phyloP scores from a whole-genome alignment of 202 grass and related monocot genomes.

The Schoenoplectus triqueter region DNA sequence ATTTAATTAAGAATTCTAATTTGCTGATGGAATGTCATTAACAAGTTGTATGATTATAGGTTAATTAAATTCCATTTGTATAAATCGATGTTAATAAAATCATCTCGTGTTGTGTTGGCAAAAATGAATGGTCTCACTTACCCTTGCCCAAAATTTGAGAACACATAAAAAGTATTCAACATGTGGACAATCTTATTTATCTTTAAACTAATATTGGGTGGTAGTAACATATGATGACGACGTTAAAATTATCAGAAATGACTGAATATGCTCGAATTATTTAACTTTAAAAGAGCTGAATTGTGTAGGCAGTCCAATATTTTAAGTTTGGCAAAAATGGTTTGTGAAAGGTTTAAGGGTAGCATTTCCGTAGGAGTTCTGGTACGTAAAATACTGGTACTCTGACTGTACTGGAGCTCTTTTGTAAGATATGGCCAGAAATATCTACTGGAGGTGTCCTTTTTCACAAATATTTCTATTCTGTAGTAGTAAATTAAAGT shows the following conservation, averaged over 20 bases:
- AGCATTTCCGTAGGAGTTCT: not conserved
- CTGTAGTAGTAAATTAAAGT: not conserved
- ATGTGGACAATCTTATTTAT: not conserved
- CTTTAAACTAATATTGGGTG: not conserved
- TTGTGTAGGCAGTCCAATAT: not conserved
- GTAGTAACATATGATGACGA: not conserved
- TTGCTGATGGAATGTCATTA: too few relatives aligned
- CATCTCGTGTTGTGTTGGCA: too few relatives aligned
- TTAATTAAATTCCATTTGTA: too few relatives aligned
- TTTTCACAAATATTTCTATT: not conserved
- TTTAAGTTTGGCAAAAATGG: too few relatives aligned
- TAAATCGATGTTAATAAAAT: too few relatives aligned
- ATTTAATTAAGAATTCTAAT: too few relatives aligned
- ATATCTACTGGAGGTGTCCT: not conserved
- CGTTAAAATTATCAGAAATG: not conserved
- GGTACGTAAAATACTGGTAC: not conserved
- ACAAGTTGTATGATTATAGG: too few relatives aligned
- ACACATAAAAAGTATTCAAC: too few relatives aligned
- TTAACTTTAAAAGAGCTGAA: not conserved
- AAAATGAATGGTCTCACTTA: too few relatives aligned
- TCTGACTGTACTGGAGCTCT: not conserved
- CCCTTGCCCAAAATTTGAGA: too few relatives aligned
- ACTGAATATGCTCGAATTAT: not conserved
- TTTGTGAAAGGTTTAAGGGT: too few relatives aligned
- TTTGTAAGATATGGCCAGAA: not conserved